phyloP scores from a whole-genome alignment of 1,284 basidiomycete species.

The Melampsora americana region DNA sequence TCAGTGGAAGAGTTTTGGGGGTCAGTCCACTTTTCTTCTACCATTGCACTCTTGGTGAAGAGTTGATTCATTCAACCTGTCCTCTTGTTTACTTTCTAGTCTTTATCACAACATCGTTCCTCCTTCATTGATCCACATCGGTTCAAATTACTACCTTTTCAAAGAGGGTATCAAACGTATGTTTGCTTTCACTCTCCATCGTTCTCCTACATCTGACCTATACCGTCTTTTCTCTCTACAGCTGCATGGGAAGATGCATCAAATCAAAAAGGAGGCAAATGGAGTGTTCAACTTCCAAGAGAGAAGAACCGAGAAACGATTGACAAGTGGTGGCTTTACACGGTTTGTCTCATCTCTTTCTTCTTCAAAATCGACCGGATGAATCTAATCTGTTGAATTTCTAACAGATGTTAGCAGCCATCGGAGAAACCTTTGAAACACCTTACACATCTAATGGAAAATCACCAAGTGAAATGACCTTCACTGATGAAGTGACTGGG shows the following conservation, averaged over 20 bases:
- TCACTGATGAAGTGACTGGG: constrained; percentile 65
- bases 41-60: neutral
- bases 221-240: constrained; percentile 39
- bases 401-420: constrained; percentile 90
- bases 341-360: constrained; percentile 60
- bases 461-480: constrained; percentile 64
- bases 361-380: neutral
- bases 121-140: constrained; percentile 86
- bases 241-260: constrained; percentile 59
- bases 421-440: constrained; percentile 92
- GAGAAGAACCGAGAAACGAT: constrained; percentile 82
- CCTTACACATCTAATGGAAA: constrained; percentile 59
- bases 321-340: constrained; percentile 97
- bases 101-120: constrained; percentile 97
- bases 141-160: constrained; percentile 99
- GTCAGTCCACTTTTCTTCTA: constrained; percentile 57
- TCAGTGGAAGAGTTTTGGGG: constrained; percentile 98
- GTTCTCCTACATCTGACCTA: constrained; percentile 2
- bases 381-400: neutral
- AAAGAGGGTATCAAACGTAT: constrained; percentile 60
- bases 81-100: constrained; percentile 56
- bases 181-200: neutral
- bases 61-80: constrained; percentile 10
- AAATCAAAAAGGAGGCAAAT: constrained; percentile 95
- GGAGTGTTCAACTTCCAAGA: constrained; percentile 94